Base-by-base conservation (phyloP, 1,139 yeast genomes). In the Yamadazyma pseudoaaseri region DNA sequence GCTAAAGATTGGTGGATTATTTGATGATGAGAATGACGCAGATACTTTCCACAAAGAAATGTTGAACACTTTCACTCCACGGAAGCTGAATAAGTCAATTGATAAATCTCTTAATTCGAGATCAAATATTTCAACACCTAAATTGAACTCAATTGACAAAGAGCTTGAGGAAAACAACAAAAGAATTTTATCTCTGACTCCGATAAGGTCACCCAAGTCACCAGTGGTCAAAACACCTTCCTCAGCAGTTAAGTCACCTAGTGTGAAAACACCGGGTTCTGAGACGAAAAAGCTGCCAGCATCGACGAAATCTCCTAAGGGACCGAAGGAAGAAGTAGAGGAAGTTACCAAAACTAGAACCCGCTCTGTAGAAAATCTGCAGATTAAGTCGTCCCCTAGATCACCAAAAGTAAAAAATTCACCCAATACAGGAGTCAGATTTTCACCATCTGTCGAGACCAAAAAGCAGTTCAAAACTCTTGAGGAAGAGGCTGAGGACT, bases 401-500 rank as follows among this genome's bases (percentile, higher is more conserved):
- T 24, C 34, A 16, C 12, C 26, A 9, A 29, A 29, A 16, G 12
- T 13, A 10, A 10, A 16, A 9, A 25, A 12, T 10, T 22, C 25
- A 22, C 27, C 27, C 6, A 13, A 9, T 12, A 6, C 27, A 13
- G 11, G 10, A 14, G 16, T 25, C 16, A 25, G 17, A 14, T 13
- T 25, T 25, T 25, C 27, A 7, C 16, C 16, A 5, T 12, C 25
- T 13, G 9, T 5, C 11, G 27, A 14, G 16, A 25, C 17, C 5
- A 22, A 22, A 6, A 12, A 27, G 12, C 15, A 47, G 1, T 45
- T 47, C 23, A 31, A 39, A 17, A 42, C 57, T 1, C 31, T 51
- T 12, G 44, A 51, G 21, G 62, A 59, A 17, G 65, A 61, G 34
- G 44, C 46, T 6, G 26, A 28, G 15, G 34, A 33, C 12, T 37